Percentiles rank a stretch among this genome's conserved stretches.
These are phyloP conservation scores for Cupressus sempervirens DNA, from an alignment of 75 land plant genomes.

Conservation along the genomic window DNA sequence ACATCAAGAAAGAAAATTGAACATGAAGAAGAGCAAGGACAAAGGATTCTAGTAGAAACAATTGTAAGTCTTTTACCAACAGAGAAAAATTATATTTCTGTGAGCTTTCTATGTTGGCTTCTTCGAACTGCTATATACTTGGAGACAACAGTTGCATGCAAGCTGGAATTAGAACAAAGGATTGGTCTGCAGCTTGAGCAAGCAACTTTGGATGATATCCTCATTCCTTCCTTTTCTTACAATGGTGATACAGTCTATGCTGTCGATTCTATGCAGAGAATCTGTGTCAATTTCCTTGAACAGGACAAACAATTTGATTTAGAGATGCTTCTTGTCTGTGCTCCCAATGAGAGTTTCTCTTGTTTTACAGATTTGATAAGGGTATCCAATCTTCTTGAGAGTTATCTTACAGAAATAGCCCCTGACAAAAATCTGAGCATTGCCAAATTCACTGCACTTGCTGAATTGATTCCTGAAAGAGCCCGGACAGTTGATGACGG, in stretches of 20 bases:
- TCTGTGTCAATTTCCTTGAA: conserved; percentile 59
- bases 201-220: conserved; percentile 82
- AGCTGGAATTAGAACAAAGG: conserved; percentile 85
- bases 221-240: conserved; percentile 73
- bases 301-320: conserved; percentile 24
- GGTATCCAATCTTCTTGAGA: conserved; percentile 79
- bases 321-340: conserved; percentile 16
- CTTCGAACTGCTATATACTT: conserved; percentile 76
- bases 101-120: conserved; percentile 77
- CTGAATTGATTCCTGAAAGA: conserved; percentile 79
- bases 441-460: conserved; percentile 56
- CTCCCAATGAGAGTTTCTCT: conserved; percentile 37
- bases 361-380: conserved; percentile 59
- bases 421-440: conserved; percentile 71
- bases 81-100: conserved; percentile 69
- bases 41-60: conserved; percentile 80
- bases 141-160: conserved; percentile 85
- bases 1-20: conserved; percentile 51
- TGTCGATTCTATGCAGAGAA: conserved; percentile 77
- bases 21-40: conserved; percentile 60
- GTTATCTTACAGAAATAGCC: conserved; percentile 89
- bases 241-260: conserved; percentile 72
- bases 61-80: conserved; percentile 77
- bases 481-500: conserved; percentile 82
- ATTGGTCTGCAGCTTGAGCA: conserved; percentile 78